Conservation (phyloP, 2,329 filamentous ascomycete species). For the Sclerotinia sclerotiorum region DNA sequence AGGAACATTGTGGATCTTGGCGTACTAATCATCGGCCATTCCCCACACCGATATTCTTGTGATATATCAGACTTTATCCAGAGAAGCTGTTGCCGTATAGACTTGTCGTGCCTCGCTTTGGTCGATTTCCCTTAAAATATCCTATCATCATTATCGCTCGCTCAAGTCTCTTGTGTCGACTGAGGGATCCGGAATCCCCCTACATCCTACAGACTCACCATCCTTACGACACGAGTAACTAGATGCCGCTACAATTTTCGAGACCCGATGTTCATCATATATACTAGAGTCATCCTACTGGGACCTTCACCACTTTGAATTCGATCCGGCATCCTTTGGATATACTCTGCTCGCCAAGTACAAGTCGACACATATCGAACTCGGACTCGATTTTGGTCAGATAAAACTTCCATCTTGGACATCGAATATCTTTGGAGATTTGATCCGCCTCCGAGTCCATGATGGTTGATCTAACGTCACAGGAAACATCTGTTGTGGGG, state of each 20-base stretch:
- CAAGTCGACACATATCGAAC: neutral
- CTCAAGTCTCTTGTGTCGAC: conserved; percentile 35
- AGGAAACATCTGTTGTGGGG: conserved; percentile 28
- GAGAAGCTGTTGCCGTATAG: conserved; percentile 26
- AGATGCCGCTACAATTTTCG: conserved; percentile 1
- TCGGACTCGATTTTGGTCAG: neutral
- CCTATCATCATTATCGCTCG: neutral
- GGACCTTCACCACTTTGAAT: conserved; percentile 11
- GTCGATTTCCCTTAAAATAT: conserved; percentile 1
- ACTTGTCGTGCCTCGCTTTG: conserved; percentile 26
- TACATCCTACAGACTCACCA: conserved; percentile 18
- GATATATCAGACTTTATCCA: conserved; percentile 29
- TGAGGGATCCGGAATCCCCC: conserved; percentile 45
- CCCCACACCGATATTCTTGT: conserved; percentile 32
- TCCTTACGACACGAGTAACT: neutral
- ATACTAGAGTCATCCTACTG: neutral
- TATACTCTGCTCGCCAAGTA: neutral
- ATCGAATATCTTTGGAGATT: neutral
- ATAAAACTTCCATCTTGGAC: neutral
- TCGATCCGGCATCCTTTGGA: neutral
- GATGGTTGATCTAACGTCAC: conserved; percentile 5
- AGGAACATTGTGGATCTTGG: conserved; percentile 33
- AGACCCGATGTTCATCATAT: conserved; percentile 17
- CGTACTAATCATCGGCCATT: conserved; percentile 22
- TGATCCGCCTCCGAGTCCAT: neutral